Base-by-base conservation (phyloP, 2,329 filamentous ascomycete species). In the Ascocoryne sarcoides region DNA sequence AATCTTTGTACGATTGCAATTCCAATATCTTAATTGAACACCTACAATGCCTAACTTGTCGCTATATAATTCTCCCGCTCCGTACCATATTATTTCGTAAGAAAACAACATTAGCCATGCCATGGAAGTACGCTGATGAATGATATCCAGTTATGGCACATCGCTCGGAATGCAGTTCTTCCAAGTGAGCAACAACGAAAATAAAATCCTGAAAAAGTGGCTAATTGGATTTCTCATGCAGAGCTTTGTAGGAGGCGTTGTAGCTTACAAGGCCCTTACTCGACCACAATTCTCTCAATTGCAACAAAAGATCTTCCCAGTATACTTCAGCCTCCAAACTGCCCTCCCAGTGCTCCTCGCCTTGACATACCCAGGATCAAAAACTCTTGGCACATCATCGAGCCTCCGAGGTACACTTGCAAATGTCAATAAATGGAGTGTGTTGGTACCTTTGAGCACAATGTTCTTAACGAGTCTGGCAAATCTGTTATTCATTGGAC, bases 291-390 rank as follows among this genome's bases (percentile, higher is more conserved):
- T 98, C 67, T 77, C 82, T 18, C 71, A 78, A 14, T 74, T 95
- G 21, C 90, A 95, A 64, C 73, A 78, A 50, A 76, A 76, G 48
- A 76, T 89, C 39, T 95, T 95, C 66, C 87, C 87, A 23, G 72
- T 86, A 54, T 98, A 94, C 70, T 96, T 96, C 62, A 70, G 76
- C 33, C 67, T 96, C 42, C 90, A 96, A 65, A 80, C 86, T 3
- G 70, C 73, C 4, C 67, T 90, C 1, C 86, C 92, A 0, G 62
- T 82, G 12, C 57, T 85, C 16, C 68, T 95, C 14, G 81, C 83
- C 15, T 59, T 93, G 40, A 95, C 90, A 4, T 90, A 86, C 58
- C 88, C 88, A 4, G 79, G 75, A n/a, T 53, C 58, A 50, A 35
- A 57, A 19, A 53, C 51, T 16, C 48, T 62, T 7, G 57, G 58